Base-by-base conservation (phyloP, 768 basidiomycete species). In the Phylloporus sp. region DNA sequence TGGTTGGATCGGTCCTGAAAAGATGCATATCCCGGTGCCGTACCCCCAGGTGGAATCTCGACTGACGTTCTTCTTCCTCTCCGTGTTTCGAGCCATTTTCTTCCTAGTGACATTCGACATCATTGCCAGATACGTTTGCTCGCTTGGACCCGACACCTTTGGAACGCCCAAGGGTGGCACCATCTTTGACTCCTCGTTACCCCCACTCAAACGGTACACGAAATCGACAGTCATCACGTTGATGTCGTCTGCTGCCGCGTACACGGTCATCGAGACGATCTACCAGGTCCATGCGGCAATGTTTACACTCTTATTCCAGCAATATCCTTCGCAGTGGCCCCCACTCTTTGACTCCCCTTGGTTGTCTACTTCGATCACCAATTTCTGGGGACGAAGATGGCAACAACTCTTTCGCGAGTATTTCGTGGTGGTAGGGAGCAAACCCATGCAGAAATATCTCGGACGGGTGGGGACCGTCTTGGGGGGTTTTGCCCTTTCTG, bases 321-420 rank as follows among this genome's bases (percentile, higher is more conserved):
- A 85, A 61, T 55, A 70, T 41, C 76, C 77, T 0, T 70, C 68
- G 0, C 73, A 80, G 45, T 87, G 84, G 84, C 86, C 86, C 0
- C 85, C 83, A 2, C 52, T 81, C 22, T 85, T 86, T 63, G 70
- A 79, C 48, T 45, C 67, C 6, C 86, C 86, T 4, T 87, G 79
- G 77, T 36, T 62, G 10, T 63, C 81, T 0, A 80, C 79, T 4
- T 86, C 84, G 5, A 66, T 88, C n/a, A 64, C 70, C 32, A 76
- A 81, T 22, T 80, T 84, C 50, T 88, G 86, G 87, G 72, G 76
- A 4, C 63, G 54, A 49, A 68, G 77, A n/a, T 88, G 87, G 86
- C 86, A 88, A 57, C 85, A 86, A 58, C 53, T 81, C 6, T 84
- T 86, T 59, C 76, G 85, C 10, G 76, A 81, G 39, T 59, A 65